These are phyloP conservation scores for Phytophthora citricola DNA, from an alignment of 352 stramenopile species.

Conservation along the genomic window DNA sequence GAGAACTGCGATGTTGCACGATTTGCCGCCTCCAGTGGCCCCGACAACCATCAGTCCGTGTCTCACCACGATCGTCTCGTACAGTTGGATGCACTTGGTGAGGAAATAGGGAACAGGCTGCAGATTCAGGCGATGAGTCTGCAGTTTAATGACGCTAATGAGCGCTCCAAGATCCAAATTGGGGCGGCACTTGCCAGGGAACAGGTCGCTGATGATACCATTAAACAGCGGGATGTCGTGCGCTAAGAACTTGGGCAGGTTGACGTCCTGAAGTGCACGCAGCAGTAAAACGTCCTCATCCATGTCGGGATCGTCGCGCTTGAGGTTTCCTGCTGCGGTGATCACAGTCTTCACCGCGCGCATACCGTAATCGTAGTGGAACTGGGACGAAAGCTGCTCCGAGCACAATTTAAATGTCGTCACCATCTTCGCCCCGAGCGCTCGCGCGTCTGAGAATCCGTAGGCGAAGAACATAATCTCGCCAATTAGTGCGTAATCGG, in stretches of 20 bases:
- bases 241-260: constrained; percentile 95
- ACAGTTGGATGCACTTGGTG: constrained; percentile 95
- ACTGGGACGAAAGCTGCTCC: constrained; percentile 90
- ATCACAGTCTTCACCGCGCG: constrained; percentile 92
- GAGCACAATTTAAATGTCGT: constrained; percentile 92
- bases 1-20: constrained; percentile 90
- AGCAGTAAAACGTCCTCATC: constrained; percentile 95
- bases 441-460: constrained; percentile 60
- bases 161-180: constrained; percentile 89
- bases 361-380: constrained; percentile 94
- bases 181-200: constrained; percentile 91
- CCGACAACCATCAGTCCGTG: constrained; percentile 97
- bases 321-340: constrained; percentile 89
- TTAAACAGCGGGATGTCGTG: constrained; percentile 96
- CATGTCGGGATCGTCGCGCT: constrained; percentile 92
- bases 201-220: constrained; percentile 96
- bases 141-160: constrained; percentile 90
- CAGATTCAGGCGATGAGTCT: constrained; percentile 82
- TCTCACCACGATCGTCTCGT: constrained; percentile 94
- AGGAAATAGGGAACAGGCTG: constrained; percentile 93
- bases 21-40: constrained; percentile 91
- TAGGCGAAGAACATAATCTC: constrained; percentile 94
- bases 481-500: constrained; percentile 90
- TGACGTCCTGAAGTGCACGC: constrained; percentile 95
- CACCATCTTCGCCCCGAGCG: constrained; percentile 82